phyloP scores from a whole-genome alignment of 495 filamentous ascomycete genomes.

The Aspergillus nidulans region DNA sequence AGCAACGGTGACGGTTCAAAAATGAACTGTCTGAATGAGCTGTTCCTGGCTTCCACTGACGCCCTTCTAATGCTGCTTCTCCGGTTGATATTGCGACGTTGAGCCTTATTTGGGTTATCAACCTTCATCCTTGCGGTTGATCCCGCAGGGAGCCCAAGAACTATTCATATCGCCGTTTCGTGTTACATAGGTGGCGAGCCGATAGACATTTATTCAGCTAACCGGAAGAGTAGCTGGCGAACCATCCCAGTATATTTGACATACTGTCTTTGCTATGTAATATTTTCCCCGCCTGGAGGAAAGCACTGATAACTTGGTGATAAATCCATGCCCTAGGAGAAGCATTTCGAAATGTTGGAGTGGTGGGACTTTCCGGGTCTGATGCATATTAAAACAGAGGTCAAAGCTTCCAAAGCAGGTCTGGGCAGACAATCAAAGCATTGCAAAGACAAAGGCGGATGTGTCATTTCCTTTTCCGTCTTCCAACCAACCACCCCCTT shows the following conservation, averaged over 20 bases:
- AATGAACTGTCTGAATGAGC: slow-evolving; percentile 15
- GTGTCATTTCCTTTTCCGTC: not conserved
- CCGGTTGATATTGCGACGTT: not conserved
- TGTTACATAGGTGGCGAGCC: not conserved
- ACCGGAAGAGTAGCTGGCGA: no score
- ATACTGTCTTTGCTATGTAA: not conserved
- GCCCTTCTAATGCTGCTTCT: not conserved
- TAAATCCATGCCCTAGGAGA: not conserved
- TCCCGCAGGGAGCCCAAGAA: not conserved
- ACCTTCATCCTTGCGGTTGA: not conserved
- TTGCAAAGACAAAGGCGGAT: not conserved
- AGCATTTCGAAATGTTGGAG: not conserved
- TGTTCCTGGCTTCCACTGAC: not conserved
- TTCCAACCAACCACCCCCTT: not conserved
- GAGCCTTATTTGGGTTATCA: not conserved
- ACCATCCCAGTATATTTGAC: no score
- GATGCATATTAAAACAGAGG: not conserved
- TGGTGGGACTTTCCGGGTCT: not conserved
- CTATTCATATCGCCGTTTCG: not conserved
- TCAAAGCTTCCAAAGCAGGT: not conserved
- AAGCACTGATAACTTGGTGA: not conserved
- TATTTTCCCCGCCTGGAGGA: no score
- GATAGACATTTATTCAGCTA: not conserved
- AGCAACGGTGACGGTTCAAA: slow-evolving; percentile 30
- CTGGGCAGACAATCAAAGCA: not conserved